A percentile compares a stretch with the other conserved stretches of the same genome.
These are phyloP conservation scores for Ceratocystis harringtonii DNA, from an alignment of 2,329 filamentous ascomycete genomes.

Conservation along the genomic window DNA sequence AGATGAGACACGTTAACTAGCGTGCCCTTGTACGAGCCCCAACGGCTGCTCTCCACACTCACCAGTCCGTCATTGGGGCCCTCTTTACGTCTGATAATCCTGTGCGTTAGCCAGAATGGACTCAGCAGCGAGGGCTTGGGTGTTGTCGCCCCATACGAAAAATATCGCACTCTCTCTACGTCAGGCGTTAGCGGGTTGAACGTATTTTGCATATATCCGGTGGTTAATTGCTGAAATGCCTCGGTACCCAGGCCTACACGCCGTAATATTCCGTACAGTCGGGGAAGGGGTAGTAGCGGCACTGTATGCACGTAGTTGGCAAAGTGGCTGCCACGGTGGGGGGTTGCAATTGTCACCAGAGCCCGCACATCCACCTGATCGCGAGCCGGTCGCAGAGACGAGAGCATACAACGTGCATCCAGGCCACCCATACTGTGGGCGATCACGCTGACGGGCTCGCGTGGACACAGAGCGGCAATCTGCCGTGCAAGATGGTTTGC, in stretches of 20 bases:
- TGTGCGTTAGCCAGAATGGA: conserved; percentile 41
- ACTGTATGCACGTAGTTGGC: conserved; percentile 39
- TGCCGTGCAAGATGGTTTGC: conserved; percentile 41
- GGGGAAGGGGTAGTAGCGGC: conserved; percentile 33
- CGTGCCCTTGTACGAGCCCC: conserved; percentile 51
- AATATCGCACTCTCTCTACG: conserved; percentile 39
- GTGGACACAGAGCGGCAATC: conserved; percentile 29
- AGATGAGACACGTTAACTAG: conserved; percentile 46
- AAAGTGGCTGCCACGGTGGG: conserved; percentile 40
- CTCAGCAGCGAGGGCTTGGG: conserved; percentile 45
- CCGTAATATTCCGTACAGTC: conserved; percentile 37
- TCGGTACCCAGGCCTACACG: conserved; percentile 40
- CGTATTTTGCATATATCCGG: conserved; percentile 38
- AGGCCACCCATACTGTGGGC: conserved; percentile 55
- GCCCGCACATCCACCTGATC: conserved; percentile 31
- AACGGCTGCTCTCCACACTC: conserved; percentile 46
- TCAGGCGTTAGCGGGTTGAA: conserved; percentile 47
- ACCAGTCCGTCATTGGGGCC: conserved; percentile 54
- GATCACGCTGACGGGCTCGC: conserved; percentile 57
- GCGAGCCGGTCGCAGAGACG: conserved; percentile 33
- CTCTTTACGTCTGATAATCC: conserved; percentile 35
- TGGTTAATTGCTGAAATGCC: conserved; percentile 47
- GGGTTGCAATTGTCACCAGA: conserved; percentile 40
- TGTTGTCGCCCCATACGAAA: conserved; percentile 44
- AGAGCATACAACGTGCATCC: conserved; percentile 51